Evolutionary conservation across 768 basidiomycete genomes (phyloP).

Genomic region (Heimioporus sp.): DNA sequence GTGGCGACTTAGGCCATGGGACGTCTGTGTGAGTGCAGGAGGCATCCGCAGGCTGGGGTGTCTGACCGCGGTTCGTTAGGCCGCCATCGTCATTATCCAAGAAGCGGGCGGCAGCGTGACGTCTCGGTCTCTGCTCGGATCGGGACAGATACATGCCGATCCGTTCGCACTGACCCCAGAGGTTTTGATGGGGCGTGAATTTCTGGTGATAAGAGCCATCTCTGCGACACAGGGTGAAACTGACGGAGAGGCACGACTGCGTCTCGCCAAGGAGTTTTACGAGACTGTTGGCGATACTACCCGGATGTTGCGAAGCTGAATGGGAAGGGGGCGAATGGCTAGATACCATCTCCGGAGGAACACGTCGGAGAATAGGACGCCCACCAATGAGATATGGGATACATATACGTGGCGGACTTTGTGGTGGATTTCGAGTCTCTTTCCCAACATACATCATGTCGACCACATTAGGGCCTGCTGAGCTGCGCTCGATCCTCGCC

Average conservation of each 20-base stretch:
- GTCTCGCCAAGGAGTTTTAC: constrained; percentile 84
- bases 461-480: constrained; percentile 32
- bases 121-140: constrained; percentile 47
- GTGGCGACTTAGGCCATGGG: constrained; percentile 59
- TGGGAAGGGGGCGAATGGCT: too few relatives aligned
- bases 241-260: constrained; percentile 63
- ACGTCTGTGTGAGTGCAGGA: constrained; percentile 60
- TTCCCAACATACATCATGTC: constrained; percentile 26
- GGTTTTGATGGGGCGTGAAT: constrained; percentile 74
- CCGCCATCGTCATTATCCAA: constrained; percentile 85
- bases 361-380: too few relatives aligned
- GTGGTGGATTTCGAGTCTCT: not conserved
- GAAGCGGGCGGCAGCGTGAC: constrained; percentile 85
- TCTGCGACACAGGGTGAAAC: constrained; percentile 58
- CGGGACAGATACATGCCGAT: constrained; percentile 24
- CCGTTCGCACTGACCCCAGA: constrained; percentile 66
- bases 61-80: constrained; percentile 33
- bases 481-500: constrained; percentile 59
- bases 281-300: constrained; percentile 68
- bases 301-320: constrained; percentile 33
- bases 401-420: too few relatives aligned
- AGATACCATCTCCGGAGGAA: too few relatives aligned
- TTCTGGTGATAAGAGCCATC: constrained; percentile 71
- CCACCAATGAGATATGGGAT: too few relatives aligned
- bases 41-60: not conserved